phyloP scores from a whole-genome alignment of 148 eudicot species.

The Bassia scoparia region DNA sequence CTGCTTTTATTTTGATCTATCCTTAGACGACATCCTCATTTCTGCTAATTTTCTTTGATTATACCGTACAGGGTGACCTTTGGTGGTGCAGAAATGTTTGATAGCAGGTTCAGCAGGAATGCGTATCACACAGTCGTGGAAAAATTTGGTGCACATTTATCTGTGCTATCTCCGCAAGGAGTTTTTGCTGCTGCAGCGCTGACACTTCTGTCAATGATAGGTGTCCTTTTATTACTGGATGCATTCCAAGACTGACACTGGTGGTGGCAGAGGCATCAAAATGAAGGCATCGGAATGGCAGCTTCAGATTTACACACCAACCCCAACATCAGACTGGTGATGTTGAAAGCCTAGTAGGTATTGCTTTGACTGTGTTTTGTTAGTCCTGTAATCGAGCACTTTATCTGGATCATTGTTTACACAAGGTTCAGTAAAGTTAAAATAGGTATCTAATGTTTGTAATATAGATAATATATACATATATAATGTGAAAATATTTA shows the following conservation, averaged over 20 bases:
- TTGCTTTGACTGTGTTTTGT: not conserved
- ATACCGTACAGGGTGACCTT: constrained; percentile 68
- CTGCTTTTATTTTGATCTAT: not conserved
- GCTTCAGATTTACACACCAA: constrained; percentile 36
- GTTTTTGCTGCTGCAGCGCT: constrained; percentile 92
- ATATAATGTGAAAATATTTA: constrained; percentile 1
- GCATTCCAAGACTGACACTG: constrained; percentile 83
- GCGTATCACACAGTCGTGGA: constrained; percentile 85
- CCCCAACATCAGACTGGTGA: constrained; percentile 14
- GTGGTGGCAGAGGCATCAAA: constrained; percentile 82
- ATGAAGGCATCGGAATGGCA: constrained; percentile 82
- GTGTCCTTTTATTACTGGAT: constrained; percentile 80
- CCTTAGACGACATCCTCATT: not conserved
- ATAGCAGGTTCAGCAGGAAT: constrained; percentile 86
- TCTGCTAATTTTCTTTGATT: not conserved
- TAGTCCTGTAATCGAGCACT: not conserved
- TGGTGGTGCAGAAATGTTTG: constrained; percentile 82
- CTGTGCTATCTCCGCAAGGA: constrained; percentile 91
- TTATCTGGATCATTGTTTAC: not conserved
- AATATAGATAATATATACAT: not conserved
- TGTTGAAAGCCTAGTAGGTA: constrained; percentile 25
- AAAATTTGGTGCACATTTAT: constrained; percentile 42
- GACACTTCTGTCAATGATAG: constrained; percentile 65
- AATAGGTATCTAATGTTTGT: not conserved
- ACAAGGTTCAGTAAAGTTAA: not conserved